phyloP scores from a whole-genome alignment of 129 eudicot species.

The Tagetes erecta region DNA sequence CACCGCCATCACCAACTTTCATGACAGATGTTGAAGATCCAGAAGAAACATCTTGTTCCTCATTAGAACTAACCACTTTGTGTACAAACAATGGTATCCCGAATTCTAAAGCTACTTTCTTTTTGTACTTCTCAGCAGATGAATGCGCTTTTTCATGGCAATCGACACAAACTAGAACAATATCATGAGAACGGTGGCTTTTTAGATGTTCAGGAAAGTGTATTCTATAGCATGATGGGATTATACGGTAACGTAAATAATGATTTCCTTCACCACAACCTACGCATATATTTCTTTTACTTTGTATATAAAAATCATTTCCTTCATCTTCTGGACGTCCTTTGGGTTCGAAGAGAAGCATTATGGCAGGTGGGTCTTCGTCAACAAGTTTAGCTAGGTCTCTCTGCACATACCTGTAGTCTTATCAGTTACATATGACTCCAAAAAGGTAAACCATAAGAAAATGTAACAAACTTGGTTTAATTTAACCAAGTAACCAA shows the following conservation, averaged over 20 bases:
- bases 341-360: slow-evolving; percentile 95
- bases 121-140: slow-evolving; percentile 85
- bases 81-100: slow-evolving; percentile 82
- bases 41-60: slow-evolving; percentile 36
- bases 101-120: slow-evolving; percentile 60
- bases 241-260: slow-evolving; percentile 84
- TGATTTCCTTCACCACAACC: slow-evolving; percentile 98
- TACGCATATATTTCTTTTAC: slow-evolving; percentile 92
- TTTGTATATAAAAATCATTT: slow-evolving; percentile 87
- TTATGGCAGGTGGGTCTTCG: slow-evolving; percentile 79
- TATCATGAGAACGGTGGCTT: slow-evolving; percentile 98
- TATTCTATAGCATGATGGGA: slow-evolving; percentile 92
- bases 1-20: slow-evolving; percentile 62
- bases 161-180: slow-evolving; percentile 94
- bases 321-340: slow-evolving; percentile 99
- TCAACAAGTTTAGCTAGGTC: slow-evolving; percentile 89
- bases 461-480: neutral
- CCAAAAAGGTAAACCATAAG: neutral
- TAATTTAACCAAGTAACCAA: neutral
- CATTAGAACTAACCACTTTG: slow-evolving; percentile 55
- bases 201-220: slow-evolving; percentile 97
- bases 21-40: slow-evolving; percentile 35
- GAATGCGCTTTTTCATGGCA: slow-evolving; percentile 98
- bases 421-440: slow-evolving; percentile 3
- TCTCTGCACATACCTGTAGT: slow-evolving; percentile 71